These are phyloP conservation scores for Hericium erinaceus DNA, from an alignment of 768 basidiomycete species.

Conservation along the genomic window DNA sequence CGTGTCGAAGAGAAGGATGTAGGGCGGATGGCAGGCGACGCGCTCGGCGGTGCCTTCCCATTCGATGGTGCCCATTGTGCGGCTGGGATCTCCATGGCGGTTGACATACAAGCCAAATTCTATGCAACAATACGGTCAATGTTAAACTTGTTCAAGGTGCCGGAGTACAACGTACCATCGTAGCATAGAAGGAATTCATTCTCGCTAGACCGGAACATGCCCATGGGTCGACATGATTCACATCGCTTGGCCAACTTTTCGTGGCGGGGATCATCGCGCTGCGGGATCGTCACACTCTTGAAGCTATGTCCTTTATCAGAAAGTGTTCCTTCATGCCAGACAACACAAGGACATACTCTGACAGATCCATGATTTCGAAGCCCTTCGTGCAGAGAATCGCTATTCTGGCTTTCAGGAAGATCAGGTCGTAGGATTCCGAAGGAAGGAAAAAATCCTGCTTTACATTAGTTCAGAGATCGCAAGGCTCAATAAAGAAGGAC, in stretches of 20 bases:
- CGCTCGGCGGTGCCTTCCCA: conserved; percentile 92
- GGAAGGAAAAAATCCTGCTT: conserved; percentile 80
- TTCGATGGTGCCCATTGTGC: conserved; percentile 65
- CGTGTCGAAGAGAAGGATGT: conserved; percentile 78
- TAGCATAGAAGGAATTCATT: conserved; percentile 88
- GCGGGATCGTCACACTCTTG: conserved; percentile 84
- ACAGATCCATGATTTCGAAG: conserved; percentile 96
- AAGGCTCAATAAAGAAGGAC: neutral
- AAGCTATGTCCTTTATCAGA: conserved; percentile 37
- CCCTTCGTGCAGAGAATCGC: conserved; percentile 90
- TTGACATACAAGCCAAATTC: conserved; percentile 92
- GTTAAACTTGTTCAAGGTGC: neutral
- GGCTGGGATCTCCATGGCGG: conserved; percentile 82
- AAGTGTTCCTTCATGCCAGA: neutral
- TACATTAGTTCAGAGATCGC: neutral
- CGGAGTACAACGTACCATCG: conserved; percentile 46
- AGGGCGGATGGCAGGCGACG: conserved; percentile 84
- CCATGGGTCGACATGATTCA: conserved; percentile 73
- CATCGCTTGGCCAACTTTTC: conserved; percentile 71
- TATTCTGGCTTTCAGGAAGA: conserved; percentile 90
- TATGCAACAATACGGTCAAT: conserved; percentile 19
- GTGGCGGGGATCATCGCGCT: conserved; percentile 58
- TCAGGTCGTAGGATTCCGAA: conserved; percentile 81
- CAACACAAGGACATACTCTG: conserved; percentile 49
- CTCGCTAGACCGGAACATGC: conserved; percentile 83